Evolutionary conservation across 2,329 filamentous ascomycete genomes (phyloP).

Genomic region (Neodidymelliopsis sp.): DNA sequence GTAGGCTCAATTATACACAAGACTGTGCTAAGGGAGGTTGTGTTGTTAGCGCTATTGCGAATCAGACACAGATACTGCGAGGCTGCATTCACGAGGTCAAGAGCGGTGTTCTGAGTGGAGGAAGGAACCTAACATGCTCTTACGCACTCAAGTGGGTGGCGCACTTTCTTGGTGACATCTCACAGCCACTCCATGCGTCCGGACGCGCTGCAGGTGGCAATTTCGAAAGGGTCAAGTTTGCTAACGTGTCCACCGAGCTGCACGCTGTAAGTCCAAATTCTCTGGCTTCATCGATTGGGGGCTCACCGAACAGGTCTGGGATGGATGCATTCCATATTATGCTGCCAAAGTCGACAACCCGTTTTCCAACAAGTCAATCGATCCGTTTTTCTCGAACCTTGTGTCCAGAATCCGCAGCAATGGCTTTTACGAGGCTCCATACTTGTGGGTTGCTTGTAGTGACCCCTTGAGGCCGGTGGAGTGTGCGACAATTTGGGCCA

Average conservation of each 20-base stretch:
- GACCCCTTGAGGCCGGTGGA: constrained; percentile 41
- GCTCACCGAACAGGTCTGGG: constrained; percentile 48
- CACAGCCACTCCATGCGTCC: constrained; percentile 53
- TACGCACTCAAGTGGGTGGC: constrained; percentile 53
- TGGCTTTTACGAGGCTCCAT: constrained; percentile 45
- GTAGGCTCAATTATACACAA: constrained; percentile 46
- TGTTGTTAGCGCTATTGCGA: constrained; percentile 53
- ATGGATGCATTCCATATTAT: constrained; percentile 49
- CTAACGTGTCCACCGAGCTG: constrained; percentile 41
- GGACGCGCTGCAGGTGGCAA: constrained; percentile 50
- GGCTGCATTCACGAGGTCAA: constrained; percentile 45
- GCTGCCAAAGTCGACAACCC: constrained; percentile 41
- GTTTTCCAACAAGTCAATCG: constrained; percentile 48
- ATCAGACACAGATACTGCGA: constrained; percentile 50
- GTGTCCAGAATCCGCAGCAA: constrained; percentile 46
- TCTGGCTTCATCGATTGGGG: not conserved
- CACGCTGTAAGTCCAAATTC: constrained; percentile 43
- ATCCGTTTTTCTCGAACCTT: constrained; percentile 47
- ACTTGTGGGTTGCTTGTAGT: constrained; percentile 48
- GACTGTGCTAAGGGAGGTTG: constrained; percentile 51
- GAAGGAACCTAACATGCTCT: constrained; percentile 48
- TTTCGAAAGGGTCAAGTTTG: constrained; percentile 48
- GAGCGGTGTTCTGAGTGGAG: constrained; percentile 28
- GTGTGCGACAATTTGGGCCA: constrained; percentile 50
- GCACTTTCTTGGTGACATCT: constrained; percentile 53